Conservation (phyloP, 1,284 basidiomycete species). For the Xerocomus alliaceus region DNA sequence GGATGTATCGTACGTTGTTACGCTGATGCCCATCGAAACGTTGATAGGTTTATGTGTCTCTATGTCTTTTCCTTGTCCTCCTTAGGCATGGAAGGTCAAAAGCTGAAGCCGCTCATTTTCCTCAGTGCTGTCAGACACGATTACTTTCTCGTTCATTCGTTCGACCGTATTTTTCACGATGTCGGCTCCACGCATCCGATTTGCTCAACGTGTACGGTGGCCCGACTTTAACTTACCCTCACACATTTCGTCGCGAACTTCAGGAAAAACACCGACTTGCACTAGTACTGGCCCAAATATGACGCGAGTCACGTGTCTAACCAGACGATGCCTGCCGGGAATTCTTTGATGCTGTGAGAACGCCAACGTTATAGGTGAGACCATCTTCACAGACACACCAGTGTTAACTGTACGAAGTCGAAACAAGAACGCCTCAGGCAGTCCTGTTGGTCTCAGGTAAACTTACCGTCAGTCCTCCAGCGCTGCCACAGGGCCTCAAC, state of each 20-base stretch:
- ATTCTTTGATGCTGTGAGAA: too few species aligned
- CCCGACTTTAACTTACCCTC: constrained; percentile 47
- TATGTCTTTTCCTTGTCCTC: too few species aligned
- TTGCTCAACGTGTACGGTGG: constrained; percentile 46
- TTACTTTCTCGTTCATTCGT: background rate
- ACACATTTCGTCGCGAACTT: constrained; percentile 52
- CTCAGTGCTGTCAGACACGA: constrained; percentile 29
- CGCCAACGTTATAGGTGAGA: too few species aligned
- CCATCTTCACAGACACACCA: too few species aligned
- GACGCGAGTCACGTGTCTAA: constrained; percentile 34
- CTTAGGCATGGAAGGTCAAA: constrained; percentile 46
- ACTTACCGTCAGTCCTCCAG: too few species aligned
- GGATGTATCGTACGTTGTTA: constrained; percentile 52
- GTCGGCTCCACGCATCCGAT: constrained; percentile 48
- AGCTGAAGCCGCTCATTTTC: constrained; percentile 46
- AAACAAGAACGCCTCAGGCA: too few species aligned
- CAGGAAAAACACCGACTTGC: constrained; percentile 52
- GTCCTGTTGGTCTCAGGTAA: too few species aligned
- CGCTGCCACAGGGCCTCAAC: too few species aligned
- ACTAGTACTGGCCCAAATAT: constrained; percentile 58
- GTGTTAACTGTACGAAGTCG: too few species aligned
- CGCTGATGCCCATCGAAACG: background rate
- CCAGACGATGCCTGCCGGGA: constrained; percentile 49
- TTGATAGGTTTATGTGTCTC: background rate
- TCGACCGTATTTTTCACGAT: background rate